phyloP scores from a whole-genome alignment of 1,284 basidiomycete species.

The Exobasidium cylindrosporum region DNA sequence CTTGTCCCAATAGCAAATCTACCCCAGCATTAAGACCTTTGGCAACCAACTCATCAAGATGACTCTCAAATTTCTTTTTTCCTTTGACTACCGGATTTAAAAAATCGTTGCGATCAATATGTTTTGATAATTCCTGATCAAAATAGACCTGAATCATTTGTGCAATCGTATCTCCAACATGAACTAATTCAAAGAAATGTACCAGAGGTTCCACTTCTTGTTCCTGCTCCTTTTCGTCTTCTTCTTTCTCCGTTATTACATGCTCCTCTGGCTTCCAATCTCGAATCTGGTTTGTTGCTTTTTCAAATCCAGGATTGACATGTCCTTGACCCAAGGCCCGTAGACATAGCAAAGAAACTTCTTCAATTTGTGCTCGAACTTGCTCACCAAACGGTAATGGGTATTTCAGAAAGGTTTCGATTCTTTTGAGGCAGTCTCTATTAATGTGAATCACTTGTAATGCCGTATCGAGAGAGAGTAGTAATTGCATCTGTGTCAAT shows the following conservation, averaged over 20 bases:
- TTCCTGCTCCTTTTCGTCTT: slow-evolving; percentile 67
- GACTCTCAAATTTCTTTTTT: slow-evolving; percentile 91
- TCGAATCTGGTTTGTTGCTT: slow-evolving; percentile 58
- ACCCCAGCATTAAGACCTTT: slow-evolving; percentile 89
- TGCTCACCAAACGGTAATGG: slow-evolving; percentile 73
- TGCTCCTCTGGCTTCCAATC: slow-evolving; percentile 20
- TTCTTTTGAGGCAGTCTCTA: slow-evolving; percentile 82
- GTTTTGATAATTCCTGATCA: slow-evolving; percentile 73
- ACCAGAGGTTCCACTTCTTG: slow-evolving; percentile 78
- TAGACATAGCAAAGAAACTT: slow-evolving; percentile 80
- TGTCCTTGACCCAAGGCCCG: slow-evolving; percentile 76
- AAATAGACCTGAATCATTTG: slow-evolving; percentile 97
- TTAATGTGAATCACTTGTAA: slow-evolving; percentile 88
- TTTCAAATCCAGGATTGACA: slow-evolving; percentile 79
- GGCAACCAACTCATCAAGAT: slow-evolving; percentile 87
- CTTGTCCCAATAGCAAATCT: slow-evolving; percentile 93
- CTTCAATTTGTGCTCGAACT: slow-evolving; percentile 71
- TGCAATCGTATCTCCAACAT: slow-evolving; percentile 94
- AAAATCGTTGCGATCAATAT: slow-evolving; percentile 71
- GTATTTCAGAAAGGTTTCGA: slow-evolving; percentile 83
- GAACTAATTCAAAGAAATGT: slow-evolving; percentile 96
- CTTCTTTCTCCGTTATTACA: slow-evolving; percentile 1
- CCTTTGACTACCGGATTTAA: slow-evolving; percentile 87
- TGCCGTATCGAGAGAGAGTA: slow-evolving; percentile 85
- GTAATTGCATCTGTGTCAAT: slow-evolving; percentile 69